These are phyloP conservation scores for Metarhizium guizhouense DNA, from an alignment of 2,329 filamentous ascomycete genomes.

Conservation along the genomic window DNA sequence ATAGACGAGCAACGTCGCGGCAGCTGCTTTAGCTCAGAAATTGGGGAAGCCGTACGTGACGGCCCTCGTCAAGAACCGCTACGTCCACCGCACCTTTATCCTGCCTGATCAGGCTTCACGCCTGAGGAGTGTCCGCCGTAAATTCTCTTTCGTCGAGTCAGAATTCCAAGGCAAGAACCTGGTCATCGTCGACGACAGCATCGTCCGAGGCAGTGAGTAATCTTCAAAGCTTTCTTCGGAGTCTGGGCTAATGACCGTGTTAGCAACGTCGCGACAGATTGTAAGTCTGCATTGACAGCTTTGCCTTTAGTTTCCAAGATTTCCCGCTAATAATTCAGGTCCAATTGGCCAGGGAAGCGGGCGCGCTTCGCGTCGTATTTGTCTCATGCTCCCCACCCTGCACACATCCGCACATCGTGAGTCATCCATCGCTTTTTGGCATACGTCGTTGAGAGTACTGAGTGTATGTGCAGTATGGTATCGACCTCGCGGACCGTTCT, in stretches of 20 bases:
- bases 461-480: conserved; percentile 27
- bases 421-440: conserved; percentile 8
- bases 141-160: conserved; percentile 76
- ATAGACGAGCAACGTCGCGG: conserved; percentile 72
- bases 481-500: conserved; percentile 33
- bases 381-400: conserved; percentile 76
- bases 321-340: conserved; percentile 14
- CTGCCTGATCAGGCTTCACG: conserved; percentile 40
- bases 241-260: neutral
- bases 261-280: conserved; percentile 14
- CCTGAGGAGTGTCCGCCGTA: conserved; percentile 80
- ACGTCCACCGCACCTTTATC: conserved; percentile 9
- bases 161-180: conserved; percentile 79
- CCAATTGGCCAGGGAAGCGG: conserved; percentile 73
- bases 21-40: conserved; percentile 64
- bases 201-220: conserved; percentile 53
- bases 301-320: neutral
- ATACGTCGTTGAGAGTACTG: neutral
- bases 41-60: conserved; percentile 71
- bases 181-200: conserved; percentile 79
- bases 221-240: conserved; percentile 42
- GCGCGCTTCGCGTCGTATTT: conserved; percentile 75
- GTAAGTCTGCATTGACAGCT: conserved; percentile 8
- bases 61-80: conserved; percentile 72
- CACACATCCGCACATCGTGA: conserved; percentile 80